phyloP scores from a whole-genome alignment of 2,329 filamentous ascomycete genomes.

The Blastomyces percursus region DNA sequence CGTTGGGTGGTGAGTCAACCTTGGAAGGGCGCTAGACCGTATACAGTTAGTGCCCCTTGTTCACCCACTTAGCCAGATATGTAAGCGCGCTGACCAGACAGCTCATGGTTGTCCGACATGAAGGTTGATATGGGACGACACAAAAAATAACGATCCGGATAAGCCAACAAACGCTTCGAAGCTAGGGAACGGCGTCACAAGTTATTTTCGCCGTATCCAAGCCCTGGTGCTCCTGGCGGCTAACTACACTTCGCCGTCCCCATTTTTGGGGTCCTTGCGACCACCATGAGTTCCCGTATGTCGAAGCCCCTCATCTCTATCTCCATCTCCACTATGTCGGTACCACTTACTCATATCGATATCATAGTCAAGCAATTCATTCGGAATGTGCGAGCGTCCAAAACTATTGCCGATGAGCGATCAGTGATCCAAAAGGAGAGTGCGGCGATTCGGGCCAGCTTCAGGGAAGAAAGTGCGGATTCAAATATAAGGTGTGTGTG shows the following conservation, averaged over 20 bases:
- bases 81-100: background rate
- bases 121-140: background rate
- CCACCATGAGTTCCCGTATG: constrained; percentile 49
- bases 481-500: constrained; percentile 67
- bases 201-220: background rate
- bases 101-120: background rate
- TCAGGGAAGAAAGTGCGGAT: constrained; percentile 91
- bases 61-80: constrained; percentile 4
- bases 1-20: no score
- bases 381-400: constrained; percentile 94
- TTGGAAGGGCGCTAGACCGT: background rate
- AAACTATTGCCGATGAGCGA: constrained; percentile 97
- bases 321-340: constrained; percentile 13
- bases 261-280: constrained; percentile 39
- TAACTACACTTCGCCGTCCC: constrained; percentile 16
- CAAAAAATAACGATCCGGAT: background rate
- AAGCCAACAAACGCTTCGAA: background rate
- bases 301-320: constrained; percentile 20
- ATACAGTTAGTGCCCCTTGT: background rate
- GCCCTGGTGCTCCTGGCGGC: constrained; percentile 1
- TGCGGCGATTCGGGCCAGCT: constrained; percentile 92
- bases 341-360: constrained; percentile 20
- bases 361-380: constrained; percentile 97
- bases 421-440: constrained; percentile 99
- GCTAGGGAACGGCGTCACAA: background rate